phyloP scores from a whole-genome alignment of 1,284 basidiomycete genomes.

The Ceratobasidium sp. region DNA sequence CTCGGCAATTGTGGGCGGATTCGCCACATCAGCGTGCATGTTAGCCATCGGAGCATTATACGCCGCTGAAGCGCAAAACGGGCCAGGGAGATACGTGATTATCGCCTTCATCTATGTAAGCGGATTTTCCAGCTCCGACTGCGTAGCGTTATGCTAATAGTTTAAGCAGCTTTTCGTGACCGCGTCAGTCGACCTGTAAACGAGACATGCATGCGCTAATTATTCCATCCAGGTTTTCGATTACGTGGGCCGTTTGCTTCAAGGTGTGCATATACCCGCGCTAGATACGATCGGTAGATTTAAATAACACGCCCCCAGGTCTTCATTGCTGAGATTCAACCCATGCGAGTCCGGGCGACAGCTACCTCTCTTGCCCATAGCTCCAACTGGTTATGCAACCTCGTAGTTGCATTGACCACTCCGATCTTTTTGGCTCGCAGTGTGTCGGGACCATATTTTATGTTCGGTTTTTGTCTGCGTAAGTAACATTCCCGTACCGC shows the following conservation, averaged over 20 bases:
- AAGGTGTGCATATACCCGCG: conserved; percentile 30
- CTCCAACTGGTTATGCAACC: conserved; percentile 56
- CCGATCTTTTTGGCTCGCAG: conserved; percentile 57
- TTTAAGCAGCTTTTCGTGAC: conserved; percentile 35
- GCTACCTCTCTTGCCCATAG: conserved; percentile 53
- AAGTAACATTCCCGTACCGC: too few relatives aligned
- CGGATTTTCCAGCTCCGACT: background rate
- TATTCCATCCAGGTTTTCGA: conserved; percentile 48
- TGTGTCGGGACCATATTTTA: conserved; percentile 58
- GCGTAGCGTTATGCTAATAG: conserved; percentile 7
- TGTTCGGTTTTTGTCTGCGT: conserved; percentile 52
- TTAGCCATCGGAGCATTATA: conserved; percentile 56
- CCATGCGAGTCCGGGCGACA: conserved; percentile 51
- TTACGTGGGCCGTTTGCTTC: conserved; percentile 51
- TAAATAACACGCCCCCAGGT: conserved; percentile 46
- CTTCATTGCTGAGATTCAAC: conserved; percentile 54
- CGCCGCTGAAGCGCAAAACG: conserved; percentile 48
- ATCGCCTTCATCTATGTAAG: conserved; percentile 56
- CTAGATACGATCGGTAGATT: background rate
- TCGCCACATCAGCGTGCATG: conserved; percentile 52
- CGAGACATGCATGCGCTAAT: conserved; percentile 48
- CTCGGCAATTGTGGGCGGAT: conserved; percentile 56
- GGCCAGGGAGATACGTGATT: conserved; percentile 53
- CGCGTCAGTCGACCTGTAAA: background rate
- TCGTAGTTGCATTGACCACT: conserved; percentile 55